These are phyloP conservation scores for Simmondsia chinensis DNA, from an alignment of 148 eudicot species.

Conservation along the genomic window DNA sequence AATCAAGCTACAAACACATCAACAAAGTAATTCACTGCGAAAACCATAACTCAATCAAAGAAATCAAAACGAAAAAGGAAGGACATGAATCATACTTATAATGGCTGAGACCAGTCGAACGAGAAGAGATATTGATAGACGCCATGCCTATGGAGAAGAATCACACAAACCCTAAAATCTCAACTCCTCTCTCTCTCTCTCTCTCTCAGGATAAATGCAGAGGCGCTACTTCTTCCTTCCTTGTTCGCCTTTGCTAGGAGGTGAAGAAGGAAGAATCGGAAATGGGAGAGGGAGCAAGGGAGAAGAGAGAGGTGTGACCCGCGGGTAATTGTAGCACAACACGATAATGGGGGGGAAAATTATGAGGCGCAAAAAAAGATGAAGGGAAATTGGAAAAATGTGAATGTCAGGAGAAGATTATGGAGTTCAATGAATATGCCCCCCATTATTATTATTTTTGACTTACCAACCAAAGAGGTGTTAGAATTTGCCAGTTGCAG, in stretches of 20 bases:
- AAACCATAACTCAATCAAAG: background rate
- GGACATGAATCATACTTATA: conserved; percentile 30
- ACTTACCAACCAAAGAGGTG: too few species aligned
- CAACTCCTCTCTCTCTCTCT: too few species aligned
- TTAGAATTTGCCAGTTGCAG: too few species aligned
- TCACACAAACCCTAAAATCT: conserved; percentile 3
- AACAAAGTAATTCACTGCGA: background rate
- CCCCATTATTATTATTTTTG: too few species aligned
- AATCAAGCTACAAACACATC: background rate
- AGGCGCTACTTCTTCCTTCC: too few species aligned
- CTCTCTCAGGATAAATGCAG: too few species aligned
- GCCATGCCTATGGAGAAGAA: conserved; percentile 36
- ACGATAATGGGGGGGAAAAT: background rate
- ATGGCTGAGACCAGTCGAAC: conserved; percentile 32
- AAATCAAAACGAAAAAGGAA: background rate
- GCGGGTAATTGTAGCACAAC: conserved; percentile 2
- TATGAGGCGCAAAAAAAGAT: too few species aligned
- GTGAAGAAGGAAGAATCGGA: too few species aligned
- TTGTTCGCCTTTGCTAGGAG: too few species aligned
- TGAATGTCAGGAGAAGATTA: too few species aligned
- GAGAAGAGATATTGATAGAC: conserved; percentile 39
- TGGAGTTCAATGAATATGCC: too few species aligned
- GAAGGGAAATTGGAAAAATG: too few species aligned
- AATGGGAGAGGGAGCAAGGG: background rate
- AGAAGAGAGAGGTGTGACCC: background rate